A percentile compares a stretch with the other conserved stretches of the same genome.
phyloP scores from a whole-genome alignment of 495 filamentous ascomycete genomes.

The Penicillium bialowiezense region DNA sequence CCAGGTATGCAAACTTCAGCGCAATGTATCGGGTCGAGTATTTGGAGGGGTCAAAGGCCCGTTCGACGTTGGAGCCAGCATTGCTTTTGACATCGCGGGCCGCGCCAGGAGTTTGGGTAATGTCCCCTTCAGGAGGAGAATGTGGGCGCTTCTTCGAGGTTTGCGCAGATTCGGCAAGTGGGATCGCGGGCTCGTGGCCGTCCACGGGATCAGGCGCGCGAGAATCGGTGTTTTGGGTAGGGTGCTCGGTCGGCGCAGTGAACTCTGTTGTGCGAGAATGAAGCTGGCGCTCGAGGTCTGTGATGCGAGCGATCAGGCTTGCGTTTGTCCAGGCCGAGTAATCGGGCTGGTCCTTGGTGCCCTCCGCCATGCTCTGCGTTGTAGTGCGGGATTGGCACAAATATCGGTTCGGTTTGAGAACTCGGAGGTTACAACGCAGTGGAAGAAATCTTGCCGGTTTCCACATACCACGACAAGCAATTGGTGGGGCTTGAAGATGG shows the following conservation, averaged over 20 bases:
- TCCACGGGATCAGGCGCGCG: constrained; percentile 17
- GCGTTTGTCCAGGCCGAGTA: constrained; percentile 64
- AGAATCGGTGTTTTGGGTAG: constrained; percentile 1
- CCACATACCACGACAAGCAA: constrained; percentile 25
- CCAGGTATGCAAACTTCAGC: constrained; percentile 91
- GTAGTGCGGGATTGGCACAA: constrained; percentile 9
- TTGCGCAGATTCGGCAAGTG: constrained; percentile 5
- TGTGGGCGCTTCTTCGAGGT: constrained; percentile 20
- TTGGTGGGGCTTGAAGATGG: not conserved
- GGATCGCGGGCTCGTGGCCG: constrained; percentile 22
- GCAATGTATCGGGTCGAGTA: constrained; percentile 84
- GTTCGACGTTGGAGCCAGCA: constrained; percentile 10
- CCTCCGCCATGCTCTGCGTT: constrained; percentile 17
- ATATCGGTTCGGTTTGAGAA: constrained; percentile 9
- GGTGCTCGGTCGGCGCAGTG: constrained; percentile 17
- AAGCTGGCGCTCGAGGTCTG: constrained; percentile 60
- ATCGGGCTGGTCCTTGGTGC: constrained; percentile 25
- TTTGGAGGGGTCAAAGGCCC: constrained; percentile 69
- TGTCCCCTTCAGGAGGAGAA: constrained; percentile 22
- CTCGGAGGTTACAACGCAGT: constrained; percentile 1
- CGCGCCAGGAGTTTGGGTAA: constrained; percentile 22
- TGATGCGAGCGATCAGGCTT: constrained; percentile 63
- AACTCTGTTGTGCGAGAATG: constrained; percentile 44
- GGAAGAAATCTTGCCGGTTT: constrained; percentile 12
- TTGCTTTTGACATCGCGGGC: constrained; percentile 28